Base-by-base conservation (phyloP, 2,329 filamentous ascomycete genomes). In the Huntiella bhutanensis region DNA sequence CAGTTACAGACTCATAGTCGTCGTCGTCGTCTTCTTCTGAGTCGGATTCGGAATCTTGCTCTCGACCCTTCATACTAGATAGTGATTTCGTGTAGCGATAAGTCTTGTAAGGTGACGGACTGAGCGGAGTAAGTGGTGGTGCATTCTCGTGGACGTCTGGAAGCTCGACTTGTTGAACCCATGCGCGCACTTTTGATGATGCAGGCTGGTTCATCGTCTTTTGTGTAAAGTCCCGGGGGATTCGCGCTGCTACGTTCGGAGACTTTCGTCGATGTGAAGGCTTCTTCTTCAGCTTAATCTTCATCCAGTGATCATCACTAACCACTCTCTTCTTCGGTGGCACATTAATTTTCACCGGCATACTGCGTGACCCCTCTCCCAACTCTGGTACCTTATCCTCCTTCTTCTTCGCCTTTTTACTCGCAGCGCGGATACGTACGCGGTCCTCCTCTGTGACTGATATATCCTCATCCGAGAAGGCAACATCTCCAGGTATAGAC, bases 261-360 rank as follows among this genome's bases (percentile, higher is more conserved):
- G 54, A 48, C 43, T 58, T 58, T 39, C 57, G 57, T 3, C 48
- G 47, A 33, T 49, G 41, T 12, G 51, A 59, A 6, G 68, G 61
- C 48, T 60, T 68, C 49, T 66, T 69, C 50, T 68, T 70, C 49
- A 67, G 69, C 51, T 70, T 72, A 59, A 62, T 60, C 50, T 76
- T 78, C 62, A 75, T 75, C 82, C 88, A 96, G 62, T 94, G 83
- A 46, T 82, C 81, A 63, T 96, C 88, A 59, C 87, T 95, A 51
- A 95, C 76, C 46, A 96, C 84, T 52, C 87, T 76, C 68, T 93
- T 95, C 63, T 84, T 86, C 12, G 88, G 88, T 40, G 83, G 75
- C 43, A 68, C 60, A 45, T 75, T 60, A 55, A 37, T 57, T 52
- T 45, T 57, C 51, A 42, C 61, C 59, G 32, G 50, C 49, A 39